phyloP scores from a whole-genome alignment of 495 filamentous ascomycete genomes.

The Lepidopterella palustris region DNA sequence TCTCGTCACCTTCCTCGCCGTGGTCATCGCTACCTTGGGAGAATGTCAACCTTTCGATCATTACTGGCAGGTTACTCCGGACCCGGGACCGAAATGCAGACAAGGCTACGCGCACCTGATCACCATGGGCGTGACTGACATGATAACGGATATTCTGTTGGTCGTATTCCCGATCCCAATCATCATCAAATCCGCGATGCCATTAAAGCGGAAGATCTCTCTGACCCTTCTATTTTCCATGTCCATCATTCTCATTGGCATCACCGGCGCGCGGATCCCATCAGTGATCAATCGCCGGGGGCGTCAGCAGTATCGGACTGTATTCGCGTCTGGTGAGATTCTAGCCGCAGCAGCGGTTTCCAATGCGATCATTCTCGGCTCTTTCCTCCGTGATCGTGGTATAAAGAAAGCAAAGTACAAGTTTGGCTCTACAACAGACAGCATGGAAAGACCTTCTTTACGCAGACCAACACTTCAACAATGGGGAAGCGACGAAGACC shows the following conservation, averaged over 20 bases:
- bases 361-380: constrained; percentile 39
- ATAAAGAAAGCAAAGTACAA: constrained; percentile 38
- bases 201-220: constrained; percentile 46
- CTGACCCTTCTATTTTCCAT: constrained; percentile 73
- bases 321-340: constrained; percentile 38
- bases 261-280: constrained; percentile 37
- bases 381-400: constrained; percentile 41
- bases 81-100: constrained; percentile 78
- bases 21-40: constrained; percentile 70
- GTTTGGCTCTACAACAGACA: constrained; percentile 31
- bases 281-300: constrained; percentile 32
- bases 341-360: constrained; percentile 38
- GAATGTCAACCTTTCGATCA: constrained; percentile 81
- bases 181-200: constrained; percentile 67
- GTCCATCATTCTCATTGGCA: constrained; percentile 65
- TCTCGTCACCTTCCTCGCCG: constrained; percentile 64
- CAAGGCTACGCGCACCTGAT: constrained; percentile 77
- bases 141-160: constrained; percentile 80
- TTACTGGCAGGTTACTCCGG: constrained; percentile 89
- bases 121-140: constrained; percentile 79
- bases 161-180: constrained; percentile 84
- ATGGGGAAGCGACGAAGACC: constrained; percentile 38
- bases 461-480: constrained; percentile 32
- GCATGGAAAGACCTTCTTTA: constrained; percentile 32
- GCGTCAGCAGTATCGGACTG: constrained; percentile 38